Evolutionary conservation across 495 filamentous ascomycete genomes (phyloP), one percentile per base, ranked within the genome.

Genomic region (Thermothielavioides terrestris): DNA sequence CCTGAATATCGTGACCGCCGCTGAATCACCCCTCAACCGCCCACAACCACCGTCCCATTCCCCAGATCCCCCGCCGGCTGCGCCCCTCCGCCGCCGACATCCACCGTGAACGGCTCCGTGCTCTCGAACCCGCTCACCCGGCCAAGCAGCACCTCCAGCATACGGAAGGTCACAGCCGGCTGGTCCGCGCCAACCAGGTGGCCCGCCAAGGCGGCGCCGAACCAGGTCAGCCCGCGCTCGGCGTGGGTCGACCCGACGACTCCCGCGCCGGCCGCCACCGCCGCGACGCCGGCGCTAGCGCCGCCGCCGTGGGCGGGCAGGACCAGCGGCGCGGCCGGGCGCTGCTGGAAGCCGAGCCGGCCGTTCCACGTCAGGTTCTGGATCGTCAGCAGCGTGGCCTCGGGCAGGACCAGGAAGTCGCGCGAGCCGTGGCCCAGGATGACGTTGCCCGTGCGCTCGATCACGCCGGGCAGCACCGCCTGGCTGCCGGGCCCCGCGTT

Each of bases 351-450:
- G 1, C 87, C 87, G 39, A 84, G 79, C 8, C 63, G 53, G 0
- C 87, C 87, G 46, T 78, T 77, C 83, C 84, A 91, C 0, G 85
- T 94, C 78, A 90, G 87, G 64, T 90, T 91, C 58, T 94, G 86
- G 49, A 91, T 88, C 22, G 78, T 77, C 9, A 85, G 70, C 1
- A 94, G 71, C 0, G 83, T 81, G 14, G 85, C 85, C 53, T 88
- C 85, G 41, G 73, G 55, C 18, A 88, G 70, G 2, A 88, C 67
- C 26, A 82, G 65, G 58, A 72, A 80, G 53, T 82, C 80, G 42
- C 76, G 68, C 11, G 67, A 56, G n/a, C 85, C 86, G 60, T 90
- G 84, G 7, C 71, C 82, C 57, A 90, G 81, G 49, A 91, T 71
- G 2, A 84, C 84, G 35, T 81, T 78, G 26, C 86, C 73, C 4